phyloP scores from a whole-genome alignment of 1,139 yeast species.

The Diutina siamensis region DNA sequence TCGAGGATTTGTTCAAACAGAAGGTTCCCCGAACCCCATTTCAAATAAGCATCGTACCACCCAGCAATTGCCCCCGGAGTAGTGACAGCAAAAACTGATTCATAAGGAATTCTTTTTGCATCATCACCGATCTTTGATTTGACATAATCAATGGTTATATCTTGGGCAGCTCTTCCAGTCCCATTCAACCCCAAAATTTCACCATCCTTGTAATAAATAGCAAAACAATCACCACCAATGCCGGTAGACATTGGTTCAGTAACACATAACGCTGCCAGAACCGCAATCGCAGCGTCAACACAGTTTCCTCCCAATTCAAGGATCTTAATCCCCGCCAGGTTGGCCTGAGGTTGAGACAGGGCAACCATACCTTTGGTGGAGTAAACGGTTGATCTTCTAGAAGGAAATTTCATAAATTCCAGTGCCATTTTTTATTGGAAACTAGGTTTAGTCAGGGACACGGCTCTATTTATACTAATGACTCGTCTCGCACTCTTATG shows the following conservation, averaged over 20 bases:
- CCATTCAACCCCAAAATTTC: constrained; percentile 52
- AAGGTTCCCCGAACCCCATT: constrained; percentile 68
- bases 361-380: constrained; percentile 67
- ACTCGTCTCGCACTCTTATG: background rate
- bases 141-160: constrained; percentile 33
- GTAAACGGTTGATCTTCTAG: constrained; percentile 69
- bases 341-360: constrained; percentile 68
- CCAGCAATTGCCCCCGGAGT: constrained; percentile 77
- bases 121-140: constrained; percentile 30
- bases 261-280: constrained; percentile 62
- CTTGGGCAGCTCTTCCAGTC: constrained; percentile 58
- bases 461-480: background rate
- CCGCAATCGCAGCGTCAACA: constrained; percentile 72
- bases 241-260: constrained; percentile 75
- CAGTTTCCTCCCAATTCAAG: constrained; percentile 69
- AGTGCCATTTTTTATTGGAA: background rate
- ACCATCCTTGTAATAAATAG: constrained; percentile 44
- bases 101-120: constrained; percentile 18
- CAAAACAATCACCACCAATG: constrained; percentile 76
- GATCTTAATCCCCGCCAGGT: constrained; percentile 60
- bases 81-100: constrained; percentile 50
- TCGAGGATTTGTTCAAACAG: constrained; percentile 44
- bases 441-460: background rate
- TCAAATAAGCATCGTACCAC: constrained; percentile 56
- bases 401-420: constrained; percentile 21